Percentiles rank a stretch among this genome's conserved stretches.
phyloP scores from a whole-genome alignment of 192 early-diverging fungal species.

The Diversispora epigaea region DNA sequence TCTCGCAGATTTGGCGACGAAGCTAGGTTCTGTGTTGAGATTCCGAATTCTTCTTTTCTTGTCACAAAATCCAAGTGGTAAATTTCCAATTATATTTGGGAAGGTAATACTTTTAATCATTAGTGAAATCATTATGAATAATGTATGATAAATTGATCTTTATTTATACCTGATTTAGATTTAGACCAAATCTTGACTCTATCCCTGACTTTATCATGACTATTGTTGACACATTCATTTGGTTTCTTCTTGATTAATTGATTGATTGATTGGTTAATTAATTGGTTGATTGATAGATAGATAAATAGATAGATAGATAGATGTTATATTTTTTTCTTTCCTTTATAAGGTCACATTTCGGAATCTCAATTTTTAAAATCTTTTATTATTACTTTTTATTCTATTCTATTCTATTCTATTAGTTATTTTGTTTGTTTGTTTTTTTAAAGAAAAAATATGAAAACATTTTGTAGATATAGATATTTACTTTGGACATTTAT shows the following conservation, averaged over 20 bases:
- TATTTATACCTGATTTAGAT: too few species aligned
- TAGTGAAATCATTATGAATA: too few species aligned
- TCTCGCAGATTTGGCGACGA: slow-evolving; percentile 20
- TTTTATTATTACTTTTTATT: neutral
- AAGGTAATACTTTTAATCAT: neutral
- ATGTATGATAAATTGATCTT: too few species aligned
- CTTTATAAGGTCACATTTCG: too few species aligned
- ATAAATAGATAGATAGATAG: too few species aligned
- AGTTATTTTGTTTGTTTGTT: neutral
- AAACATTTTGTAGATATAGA: slow-evolving; percentile 17
- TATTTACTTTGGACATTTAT: neutral
- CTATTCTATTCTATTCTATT: neutral
- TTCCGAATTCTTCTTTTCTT: neutral
- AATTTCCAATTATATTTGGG: neutral
- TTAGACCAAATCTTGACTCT: too few species aligned
- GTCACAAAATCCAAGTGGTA: neutral
- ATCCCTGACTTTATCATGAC: too few species aligned
- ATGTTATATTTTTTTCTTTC: too few species aligned
- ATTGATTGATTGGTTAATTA: too few species aligned
- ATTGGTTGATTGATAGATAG: too few species aligned
- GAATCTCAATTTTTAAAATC: neutral
- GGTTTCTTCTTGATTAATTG: too few species aligned
- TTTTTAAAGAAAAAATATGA: neutral
- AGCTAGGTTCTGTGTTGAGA: neutral
- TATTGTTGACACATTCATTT: too few species aligned